A percentile compares a stretch with the other conserved stretches of the same genome.
phyloP scores from a whole-genome alignment of 345 rosid species.

The Salix udensis region DNA sequence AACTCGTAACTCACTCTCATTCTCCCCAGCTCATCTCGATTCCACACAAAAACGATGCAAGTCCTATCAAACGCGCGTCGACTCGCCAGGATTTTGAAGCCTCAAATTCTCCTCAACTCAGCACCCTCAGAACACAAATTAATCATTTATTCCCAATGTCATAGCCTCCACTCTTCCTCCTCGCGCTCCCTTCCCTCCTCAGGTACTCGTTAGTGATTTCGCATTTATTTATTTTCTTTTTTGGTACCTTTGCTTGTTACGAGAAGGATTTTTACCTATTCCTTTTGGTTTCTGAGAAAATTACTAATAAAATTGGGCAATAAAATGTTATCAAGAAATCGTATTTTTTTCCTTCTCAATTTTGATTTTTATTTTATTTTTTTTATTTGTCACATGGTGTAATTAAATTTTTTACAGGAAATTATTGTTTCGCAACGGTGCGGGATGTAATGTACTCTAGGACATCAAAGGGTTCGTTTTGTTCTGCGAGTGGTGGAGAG shows the following conservation, averaged over 20 bases:
- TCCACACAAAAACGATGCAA: constrained; percentile 30
- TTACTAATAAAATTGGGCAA: neutral
- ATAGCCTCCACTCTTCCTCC: constrained; percentile 5
- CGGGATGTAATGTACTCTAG: constrained; percentile 13
- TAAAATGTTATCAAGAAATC: neutral
- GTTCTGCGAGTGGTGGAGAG: constrained; percentile 22
- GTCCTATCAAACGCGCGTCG: constrained; percentile 39
- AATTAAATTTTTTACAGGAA: too few relatives aligned
- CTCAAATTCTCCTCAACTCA: constrained; percentile 21
- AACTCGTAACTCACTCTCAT: neutral
- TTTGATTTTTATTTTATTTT: too few relatives aligned
- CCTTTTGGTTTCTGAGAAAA: neutral
- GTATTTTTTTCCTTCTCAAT: too few relatives aligned
- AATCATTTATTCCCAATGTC: constrained; percentile 25
- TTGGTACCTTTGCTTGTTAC: too few relatives aligned
- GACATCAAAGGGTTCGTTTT: constrained; percentile 30
- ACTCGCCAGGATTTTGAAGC: constrained; percentile 36
- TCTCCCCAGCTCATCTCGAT: neutral
- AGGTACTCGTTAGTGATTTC: constrained; percentile 22
- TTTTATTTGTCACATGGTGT: too few relatives aligned
- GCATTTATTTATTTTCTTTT: too few relatives aligned
- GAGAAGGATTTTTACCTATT: too few relatives aligned
- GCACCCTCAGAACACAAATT: constrained; percentile 11
- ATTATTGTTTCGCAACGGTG: constrained; percentile 9
- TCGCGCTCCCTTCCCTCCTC: constrained; percentile 13